Conservation (phyloP, 495 filamentous ascomycete genomes). For the Elasticomyces elasticus region DNA sequence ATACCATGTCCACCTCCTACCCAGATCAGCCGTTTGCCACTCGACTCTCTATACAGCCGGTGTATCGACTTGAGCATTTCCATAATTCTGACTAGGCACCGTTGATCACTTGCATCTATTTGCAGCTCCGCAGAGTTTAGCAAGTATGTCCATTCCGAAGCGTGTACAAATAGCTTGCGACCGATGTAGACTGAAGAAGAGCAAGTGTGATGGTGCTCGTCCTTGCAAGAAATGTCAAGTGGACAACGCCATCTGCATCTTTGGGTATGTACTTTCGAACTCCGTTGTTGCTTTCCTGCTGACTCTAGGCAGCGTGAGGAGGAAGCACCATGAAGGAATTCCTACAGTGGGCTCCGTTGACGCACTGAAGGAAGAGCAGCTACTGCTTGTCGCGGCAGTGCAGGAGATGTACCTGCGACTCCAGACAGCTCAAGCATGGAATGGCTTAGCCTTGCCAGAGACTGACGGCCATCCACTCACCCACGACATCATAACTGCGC, state of each 20-base stretch:
- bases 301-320: slow-evolving; percentile 25
- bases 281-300: background rate
- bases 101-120: too few species aligned
- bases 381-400: slow-evolving; percentile 50
- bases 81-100: too few species aligned
- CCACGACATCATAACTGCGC: slow-evolving; percentile 54
- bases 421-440: slow-evolving; percentile 44
- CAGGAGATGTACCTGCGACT: slow-evolving; percentile 51
- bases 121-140: too few species aligned
- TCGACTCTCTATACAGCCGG: too few species aligned
- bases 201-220: slow-evolving; percentile 60
- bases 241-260: slow-evolving; percentile 37
- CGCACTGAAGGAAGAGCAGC: slow-evolving; percentile 62
- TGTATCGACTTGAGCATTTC: too few species aligned
- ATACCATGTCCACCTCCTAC: too few species aligned
- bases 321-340: slow-evolving; percentile 36
- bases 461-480: slow-evolving; percentile 52
- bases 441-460: slow-evolving; percentile 42
- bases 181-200: slow-evolving; percentile 62
- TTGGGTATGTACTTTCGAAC: slow-evolving; percentile 20
- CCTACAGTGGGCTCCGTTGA: slow-evolving; percentile 49
- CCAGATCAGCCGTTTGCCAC: too few species aligned
- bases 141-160: slow-evolving; percentile 43
- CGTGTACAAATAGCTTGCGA: slow-evolving; percentile 63
- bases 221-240: slow-evolving; percentile 56